phyloP scores from a whole-genome alignment of 1,284 basidiomycete species.

The Sporisorium graminicola region DNA sequence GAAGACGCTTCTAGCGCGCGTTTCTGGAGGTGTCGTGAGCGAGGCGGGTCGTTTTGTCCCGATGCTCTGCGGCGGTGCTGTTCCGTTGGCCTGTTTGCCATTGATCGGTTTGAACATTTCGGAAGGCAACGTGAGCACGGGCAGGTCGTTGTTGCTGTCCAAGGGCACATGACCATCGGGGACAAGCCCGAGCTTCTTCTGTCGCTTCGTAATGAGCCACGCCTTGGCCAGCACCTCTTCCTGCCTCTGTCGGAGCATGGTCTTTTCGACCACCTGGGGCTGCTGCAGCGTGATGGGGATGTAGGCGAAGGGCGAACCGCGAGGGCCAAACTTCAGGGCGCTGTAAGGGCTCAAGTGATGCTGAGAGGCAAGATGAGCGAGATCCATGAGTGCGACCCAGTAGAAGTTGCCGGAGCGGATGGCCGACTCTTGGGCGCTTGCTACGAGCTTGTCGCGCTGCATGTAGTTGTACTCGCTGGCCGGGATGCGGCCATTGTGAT shows the following conservation, averaged over 20 bases:
- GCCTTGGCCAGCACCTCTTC: conserved; percentile 47
- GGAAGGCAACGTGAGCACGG: conserved; percentile 34
- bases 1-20: conserved; percentile 25
- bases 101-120: conserved; percentile 24
- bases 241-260: conserved; percentile 49
- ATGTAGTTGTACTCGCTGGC: conserved; percentile 43
- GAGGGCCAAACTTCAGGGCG: conserved; percentile 60
- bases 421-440: conserved; percentile 49
- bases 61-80: neutral
- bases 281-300: conserved; percentile 65
- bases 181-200: conserved; percentile 1
- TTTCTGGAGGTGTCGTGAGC: conserved; percentile 38
- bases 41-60: conserved; percentile 46
- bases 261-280: conserved; percentile 48
- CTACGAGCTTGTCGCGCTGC: conserved; percentile 53
- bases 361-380: conserved; percentile 63
- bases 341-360: conserved; percentile 65
- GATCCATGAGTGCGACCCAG: conserved; percentile 63
- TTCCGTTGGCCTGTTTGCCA: neutral
- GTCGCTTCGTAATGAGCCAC: conserved; percentile 43
- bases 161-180: conserved; percentile 1
- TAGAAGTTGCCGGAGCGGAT: conserved; percentile 48
- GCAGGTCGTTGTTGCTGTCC: conserved; percentile 33
- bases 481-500: conserved; percentile 49
- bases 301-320: conserved; percentile 65